Conservation (phyloP, 2,329 filamentous ascomycete species). For the Penicillium oxalicum region DNA sequence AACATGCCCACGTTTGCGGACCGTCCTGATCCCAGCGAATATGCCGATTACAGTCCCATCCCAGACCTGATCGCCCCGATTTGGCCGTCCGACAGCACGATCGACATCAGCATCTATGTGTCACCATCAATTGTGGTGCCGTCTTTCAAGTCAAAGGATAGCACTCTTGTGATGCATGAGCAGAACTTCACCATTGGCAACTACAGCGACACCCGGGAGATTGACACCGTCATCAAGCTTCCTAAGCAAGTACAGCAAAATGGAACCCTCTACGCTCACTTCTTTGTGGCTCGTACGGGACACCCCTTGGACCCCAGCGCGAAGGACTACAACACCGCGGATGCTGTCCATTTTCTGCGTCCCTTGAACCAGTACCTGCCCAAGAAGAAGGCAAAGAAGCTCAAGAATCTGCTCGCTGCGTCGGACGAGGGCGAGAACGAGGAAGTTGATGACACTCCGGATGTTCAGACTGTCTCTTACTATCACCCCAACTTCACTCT, state of each 20-base stretch:
- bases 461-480: constrained; percentile 72
- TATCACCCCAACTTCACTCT: constrained; percentile 95
- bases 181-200: constrained; percentile 73
- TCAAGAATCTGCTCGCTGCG: constrained; percentile 68
- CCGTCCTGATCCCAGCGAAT: constrained; percentile 49
- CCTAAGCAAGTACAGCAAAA: constrained; percentile 80
- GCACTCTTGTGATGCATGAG: constrained; percentile 71
- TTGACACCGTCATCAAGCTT: constrained; percentile 71
- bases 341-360: constrained; percentile 76
- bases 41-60: constrained; percentile 42
- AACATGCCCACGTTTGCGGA: constrained; percentile 59
- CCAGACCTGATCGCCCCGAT: constrained; percentile 74
- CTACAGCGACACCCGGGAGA: constrained; percentile 68
- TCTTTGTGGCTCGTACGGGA: constrained; percentile 76
- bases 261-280: constrained; percentile 89
- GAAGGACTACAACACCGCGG: constrained; percentile 64
- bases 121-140: constrained; percentile 67
- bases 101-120: constrained; percentile 82
- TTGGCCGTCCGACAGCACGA: constrained; percentile 70
- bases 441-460: constrained; percentile 51
- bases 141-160: constrained; percentile 56
- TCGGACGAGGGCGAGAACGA: constrained; percentile 47
- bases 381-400: constrained; percentile 86
- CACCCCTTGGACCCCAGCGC: constrained; percentile 68
- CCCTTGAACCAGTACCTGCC: constrained; percentile 84